A percentile compares a stretch with the other conserved stretches of the same genome.
Evolutionary conservation across 306 rosid species (phyloP).

Genomic region (Cajanus cajan): DNA sequence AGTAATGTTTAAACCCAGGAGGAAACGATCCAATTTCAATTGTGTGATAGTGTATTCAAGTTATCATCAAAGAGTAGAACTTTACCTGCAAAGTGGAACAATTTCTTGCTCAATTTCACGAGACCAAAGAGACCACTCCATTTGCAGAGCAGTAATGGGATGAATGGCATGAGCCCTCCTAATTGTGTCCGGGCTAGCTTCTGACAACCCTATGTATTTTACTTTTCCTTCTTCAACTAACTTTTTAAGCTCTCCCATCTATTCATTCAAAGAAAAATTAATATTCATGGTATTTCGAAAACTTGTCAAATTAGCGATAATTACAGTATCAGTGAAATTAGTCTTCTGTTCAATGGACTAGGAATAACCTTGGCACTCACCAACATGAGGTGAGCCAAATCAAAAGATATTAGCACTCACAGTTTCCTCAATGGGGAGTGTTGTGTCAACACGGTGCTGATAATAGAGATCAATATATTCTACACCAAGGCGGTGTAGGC

Average conservation of each 20-base stretch:
- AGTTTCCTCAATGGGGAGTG: constrained; percentile 67
- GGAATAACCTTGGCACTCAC: too few species aligned
- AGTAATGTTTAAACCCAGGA: too few species aligned
- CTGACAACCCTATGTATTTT: constrained; percentile 41
- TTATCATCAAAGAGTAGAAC: background rate
- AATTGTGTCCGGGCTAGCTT: constrained; percentile 54
- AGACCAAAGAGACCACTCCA: constrained; percentile 64
- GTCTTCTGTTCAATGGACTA: too few species aligned
- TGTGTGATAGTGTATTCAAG: too few species aligned
- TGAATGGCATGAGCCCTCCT: constrained; percentile 63
- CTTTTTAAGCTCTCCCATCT: constrained; percentile 41
- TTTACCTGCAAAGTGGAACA: constrained; percentile 54
- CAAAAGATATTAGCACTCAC: constrained; percentile 21
- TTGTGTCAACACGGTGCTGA: constrained; percentile 55
- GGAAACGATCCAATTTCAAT: too few species aligned
- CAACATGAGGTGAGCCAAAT: background rate
- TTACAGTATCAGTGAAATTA: too few species aligned
- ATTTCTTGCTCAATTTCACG: constrained; percentile 55
- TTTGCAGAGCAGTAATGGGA: constrained; percentile 61
- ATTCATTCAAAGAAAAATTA: background rate
- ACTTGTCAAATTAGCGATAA: too few species aligned
- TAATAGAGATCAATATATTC: constrained; percentile 66
- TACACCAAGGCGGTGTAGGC: constrained; percentile 55
- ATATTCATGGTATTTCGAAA: too few species aligned
- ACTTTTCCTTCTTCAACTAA: background rate